A percentile compares a stretch with the other conserved stretches of the same genome.
Conservation (phyloP, 2,329 filamentous ascomycete genomes). For the Diaporthe citrichinensis region DNA sequence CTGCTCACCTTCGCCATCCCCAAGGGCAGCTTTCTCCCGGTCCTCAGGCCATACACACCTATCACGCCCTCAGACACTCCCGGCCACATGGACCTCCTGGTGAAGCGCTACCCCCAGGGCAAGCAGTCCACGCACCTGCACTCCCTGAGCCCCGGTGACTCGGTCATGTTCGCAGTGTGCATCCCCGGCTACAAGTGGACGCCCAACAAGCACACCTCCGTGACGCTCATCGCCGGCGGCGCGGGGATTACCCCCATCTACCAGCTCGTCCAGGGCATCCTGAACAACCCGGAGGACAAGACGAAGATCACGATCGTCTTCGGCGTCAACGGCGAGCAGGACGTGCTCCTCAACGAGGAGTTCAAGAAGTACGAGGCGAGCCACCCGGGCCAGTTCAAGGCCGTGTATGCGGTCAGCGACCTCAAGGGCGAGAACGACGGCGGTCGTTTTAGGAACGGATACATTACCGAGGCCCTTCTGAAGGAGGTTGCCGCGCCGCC, state of each 20-base stretch:
- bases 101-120: constrained; percentile 78
- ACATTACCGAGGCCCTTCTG: constrained; percentile 70
- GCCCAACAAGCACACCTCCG: constrained; percentile 61
- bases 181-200: constrained; percentile 70
- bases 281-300: constrained; percentile 71
- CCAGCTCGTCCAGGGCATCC: constrained; percentile 73
- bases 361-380: constrained; percentile 64
- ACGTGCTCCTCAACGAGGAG: constrained; percentile 71
- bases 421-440: constrained; percentile 13
- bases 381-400: constrained; percentile 69
- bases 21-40: constrained; percentile 69
- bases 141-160: constrained; percentile 73
- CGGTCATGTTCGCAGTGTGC: constrained; percentile 68
- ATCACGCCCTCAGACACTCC: constrained; percentile 66
- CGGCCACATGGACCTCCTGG: constrained; percentile 73
- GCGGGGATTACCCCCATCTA: constrained; percentile 81
- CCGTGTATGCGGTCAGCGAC: constrained; percentile 60
- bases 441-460: constrained; percentile 59
- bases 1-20: constrained; percentile 74
- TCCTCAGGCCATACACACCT: constrained; percentile 77
- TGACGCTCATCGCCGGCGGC: constrained; percentile 79
- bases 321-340: constrained; percentile 75
- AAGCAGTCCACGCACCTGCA: constrained; percentile 77
- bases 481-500: constrained; percentile 59
- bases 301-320: constrained; percentile 76